A percentile compares a stretch with the other conserved stretches of the same genome.
Evolutionary conservation across 129 eudicot species (phyloP).

Genomic region (Escallonia rubra): DNA sequence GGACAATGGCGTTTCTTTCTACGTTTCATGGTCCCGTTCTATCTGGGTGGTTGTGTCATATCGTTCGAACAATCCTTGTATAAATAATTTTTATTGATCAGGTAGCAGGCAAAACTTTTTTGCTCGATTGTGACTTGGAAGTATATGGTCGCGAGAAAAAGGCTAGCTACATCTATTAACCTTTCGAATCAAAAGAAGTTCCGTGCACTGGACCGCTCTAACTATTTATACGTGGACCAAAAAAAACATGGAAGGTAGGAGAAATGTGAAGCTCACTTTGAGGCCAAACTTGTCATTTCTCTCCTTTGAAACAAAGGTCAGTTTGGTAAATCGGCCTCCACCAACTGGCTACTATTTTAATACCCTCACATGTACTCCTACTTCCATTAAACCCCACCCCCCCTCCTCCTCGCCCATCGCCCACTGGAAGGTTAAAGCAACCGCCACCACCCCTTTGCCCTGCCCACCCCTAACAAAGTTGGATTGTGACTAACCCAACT

Average conservation of each 20-base stretch:
- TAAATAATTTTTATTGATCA: no score
- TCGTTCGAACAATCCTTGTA: no score
- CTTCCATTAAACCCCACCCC: not conserved
- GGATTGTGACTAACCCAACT: not conserved
- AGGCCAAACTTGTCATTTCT: not conserved
- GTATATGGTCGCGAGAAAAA: no score
- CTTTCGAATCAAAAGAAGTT: no score
- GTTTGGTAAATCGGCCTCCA: not conserved
- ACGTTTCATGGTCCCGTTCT: no score
- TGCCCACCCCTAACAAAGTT: not conserved
- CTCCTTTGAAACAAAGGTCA: not conserved
- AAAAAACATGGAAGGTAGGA: not conserved
- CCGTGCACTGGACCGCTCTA: no score
- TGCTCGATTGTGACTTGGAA: no score
- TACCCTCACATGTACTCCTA: not conserved
- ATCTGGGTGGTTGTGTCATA: no score
- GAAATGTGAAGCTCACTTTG: not conserved
- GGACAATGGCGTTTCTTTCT: no score
- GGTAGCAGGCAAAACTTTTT: no score
- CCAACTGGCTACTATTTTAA: not conserved
- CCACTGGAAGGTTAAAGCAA: not conserved
- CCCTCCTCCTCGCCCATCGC: not conserved
- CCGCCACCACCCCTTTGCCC: not conserved
- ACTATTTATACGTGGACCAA: not conserved
- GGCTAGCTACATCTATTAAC: no score